These are phyloP conservation scores for Fusarium sororula DNA, from an alignment of 2,329 filamentous ascomycete species.

Conservation along the genomic window DNA sequence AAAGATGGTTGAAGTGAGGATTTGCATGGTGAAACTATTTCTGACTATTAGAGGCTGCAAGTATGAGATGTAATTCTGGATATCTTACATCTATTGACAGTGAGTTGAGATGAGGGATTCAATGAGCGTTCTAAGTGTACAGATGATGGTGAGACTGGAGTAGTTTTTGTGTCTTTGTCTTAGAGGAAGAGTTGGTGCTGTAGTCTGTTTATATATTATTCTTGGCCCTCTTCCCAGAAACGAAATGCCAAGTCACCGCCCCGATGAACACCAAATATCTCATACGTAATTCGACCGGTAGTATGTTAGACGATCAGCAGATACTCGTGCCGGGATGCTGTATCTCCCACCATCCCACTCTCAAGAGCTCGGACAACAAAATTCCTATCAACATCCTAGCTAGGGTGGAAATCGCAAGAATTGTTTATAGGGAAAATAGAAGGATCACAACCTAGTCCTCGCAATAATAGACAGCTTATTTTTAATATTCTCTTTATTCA, in stretches of 20 bases:
- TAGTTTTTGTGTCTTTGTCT: not conserved
- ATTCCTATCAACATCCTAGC: not conserved
- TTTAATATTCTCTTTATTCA: rapidly evolving
- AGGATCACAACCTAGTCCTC: not conserved
- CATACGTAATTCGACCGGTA: not conserved
- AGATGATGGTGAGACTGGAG: too few relatives aligned
- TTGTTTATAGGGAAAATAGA: too few relatives aligned
- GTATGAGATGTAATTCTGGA: too few relatives aligned
- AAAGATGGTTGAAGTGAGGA: not conserved
- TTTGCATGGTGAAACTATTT: not conserved
- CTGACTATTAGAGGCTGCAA: not conserved
- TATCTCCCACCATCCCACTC: not conserved
- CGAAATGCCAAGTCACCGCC: not conserved
- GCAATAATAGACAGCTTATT: too few relatives aligned
- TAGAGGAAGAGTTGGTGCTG: rapidly evolving
- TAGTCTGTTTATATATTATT: not conserved
- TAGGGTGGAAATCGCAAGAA: too few relatives aligned
- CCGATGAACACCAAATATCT: not conserved
- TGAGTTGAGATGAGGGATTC: not conserved
- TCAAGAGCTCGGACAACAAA: not conserved
- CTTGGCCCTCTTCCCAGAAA: rapidly evolving
- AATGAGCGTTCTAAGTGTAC: not conserved
- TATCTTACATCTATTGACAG: not conserved
- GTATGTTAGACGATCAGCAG: not conserved
- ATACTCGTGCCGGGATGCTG: not conserved